phyloP scores from a whole-genome alignment of 2,329 filamentous ascomycete species.

The Penicillium sp. region DNA sequence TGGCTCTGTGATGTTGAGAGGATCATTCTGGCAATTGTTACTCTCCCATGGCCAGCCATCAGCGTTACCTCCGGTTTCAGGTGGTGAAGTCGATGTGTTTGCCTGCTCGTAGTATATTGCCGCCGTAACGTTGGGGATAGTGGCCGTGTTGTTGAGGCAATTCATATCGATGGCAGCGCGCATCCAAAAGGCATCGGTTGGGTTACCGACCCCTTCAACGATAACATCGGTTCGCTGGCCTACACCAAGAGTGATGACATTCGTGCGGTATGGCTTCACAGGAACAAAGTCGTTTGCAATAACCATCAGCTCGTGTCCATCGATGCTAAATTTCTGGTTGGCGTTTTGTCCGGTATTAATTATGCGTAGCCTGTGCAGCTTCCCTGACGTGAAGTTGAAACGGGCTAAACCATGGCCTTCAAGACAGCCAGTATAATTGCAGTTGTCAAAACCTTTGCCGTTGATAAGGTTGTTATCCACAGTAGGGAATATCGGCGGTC shows the following conservation, averaged over 20 bases:
- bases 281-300: constrained; percentile 1
- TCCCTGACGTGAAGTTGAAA: background rate
- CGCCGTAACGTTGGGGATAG: background rate
- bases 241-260: background rate
- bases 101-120: background rate
- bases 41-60: background rate
- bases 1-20: constrained; percentile 20
- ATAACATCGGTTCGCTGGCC: background rate
- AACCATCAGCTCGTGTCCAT: constrained; percentile 1
- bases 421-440: background rate
- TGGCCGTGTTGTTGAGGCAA: constrained; percentile 1
- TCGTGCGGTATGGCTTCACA: background rate
- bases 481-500: background rate
- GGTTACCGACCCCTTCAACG: background rate
- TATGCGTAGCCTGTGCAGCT: background rate
- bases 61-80: background rate
- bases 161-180: background rate
- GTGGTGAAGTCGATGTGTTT: background rate
- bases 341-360: background rate
- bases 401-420: background rate
- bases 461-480: constrained; percentile 2
- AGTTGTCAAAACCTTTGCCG: background rate
- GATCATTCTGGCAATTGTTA: constrained; percentile 13
- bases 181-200: background rate
- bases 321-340: background rate